Percentiles rank a stretch among this genome's conserved stretches.
Evolutionary conservation across 148 eudicot genomes (phyloP).

Genomic region (Vaccinium vitisidaea): DNA sequence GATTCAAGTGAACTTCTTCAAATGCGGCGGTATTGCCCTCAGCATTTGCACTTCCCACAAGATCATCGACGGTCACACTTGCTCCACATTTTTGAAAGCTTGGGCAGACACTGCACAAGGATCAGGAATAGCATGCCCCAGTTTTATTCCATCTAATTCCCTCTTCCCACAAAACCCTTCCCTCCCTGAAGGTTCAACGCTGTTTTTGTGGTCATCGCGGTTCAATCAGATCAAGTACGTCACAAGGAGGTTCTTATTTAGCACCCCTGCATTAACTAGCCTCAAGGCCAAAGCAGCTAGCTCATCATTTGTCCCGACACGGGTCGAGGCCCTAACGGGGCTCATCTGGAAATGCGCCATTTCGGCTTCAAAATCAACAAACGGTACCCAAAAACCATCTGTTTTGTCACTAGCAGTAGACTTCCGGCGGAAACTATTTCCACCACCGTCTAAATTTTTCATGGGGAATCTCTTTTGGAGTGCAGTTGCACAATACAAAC

Average conservation of each 20-base stretch:
- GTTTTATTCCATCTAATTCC: neutral
- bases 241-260: slow-evolving; percentile 18
- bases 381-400: neutral
- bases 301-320: neutral
- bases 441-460: neutral
- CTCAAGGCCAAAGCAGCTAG: slow-evolving; percentile 22
- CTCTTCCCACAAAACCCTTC: slow-evolving; percentile 10
- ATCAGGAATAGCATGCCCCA: neutral
- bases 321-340: slow-evolving; percentile 17
- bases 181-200: neutral
- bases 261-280: neutral
- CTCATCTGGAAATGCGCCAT: slow-evolving; percentile 33
- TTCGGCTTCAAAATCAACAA: slow-evolving; percentile 2
- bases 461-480: neutral
- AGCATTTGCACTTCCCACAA: slow-evolving; percentile 25
- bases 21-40: slow-evolving; percentile 33
- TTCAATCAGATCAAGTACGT: neutral
- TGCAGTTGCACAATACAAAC: neutral
- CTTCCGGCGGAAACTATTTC: neutral
- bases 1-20: slow-evolving; percentile 30
- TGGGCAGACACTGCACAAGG: slow-evolving; percentile 24
- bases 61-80: slow-evolving; percentile 26
- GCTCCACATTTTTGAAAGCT: slow-evolving; percentile 22
- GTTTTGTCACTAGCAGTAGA: neutral
- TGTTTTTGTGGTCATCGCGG: neutral